These are phyloP conservation scores for Anethum foeniculum DNA, from an alignment of 140 eudicot species.

Conservation along the genomic window DNA sequence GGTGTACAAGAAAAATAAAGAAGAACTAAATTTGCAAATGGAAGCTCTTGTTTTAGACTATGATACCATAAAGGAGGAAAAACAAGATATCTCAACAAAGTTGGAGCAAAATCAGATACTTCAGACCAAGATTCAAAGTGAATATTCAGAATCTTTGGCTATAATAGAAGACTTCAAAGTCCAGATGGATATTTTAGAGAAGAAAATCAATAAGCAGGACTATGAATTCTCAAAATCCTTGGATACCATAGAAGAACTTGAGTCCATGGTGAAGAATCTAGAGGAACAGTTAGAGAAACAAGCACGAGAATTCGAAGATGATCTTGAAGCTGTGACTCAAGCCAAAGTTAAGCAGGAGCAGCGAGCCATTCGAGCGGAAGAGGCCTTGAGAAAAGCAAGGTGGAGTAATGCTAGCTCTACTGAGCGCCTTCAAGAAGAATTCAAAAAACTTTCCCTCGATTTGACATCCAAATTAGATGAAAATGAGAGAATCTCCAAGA, in stretches of 20 bases:
- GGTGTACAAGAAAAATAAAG: conserved; percentile 53
- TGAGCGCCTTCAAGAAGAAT: conserved; percentile 54
- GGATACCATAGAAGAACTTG: conserved; percentile 45
- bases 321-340: conserved; percentile 44
- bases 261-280: conserved; percentile 48
- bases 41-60: conserved; percentile 44
- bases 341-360: conserved; percentile 60
- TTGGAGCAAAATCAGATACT: conserved; percentile 40
- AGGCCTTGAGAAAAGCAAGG: conserved; percentile 42
- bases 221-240: conserved; percentile 43
- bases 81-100: conserved; percentile 32
- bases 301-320: conserved; percentile 55
- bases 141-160: conserved; percentile 41
- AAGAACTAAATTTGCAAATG: conserved; percentile 35
- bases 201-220: conserved; percentile 37
- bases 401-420: conserved; percentile 30
- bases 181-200: conserved; percentile 55
- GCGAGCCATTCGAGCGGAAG: conserved; percentile 64
- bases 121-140: conserved; percentile 37
- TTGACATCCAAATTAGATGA: conserved; percentile 42
- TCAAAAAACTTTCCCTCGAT: conserved; percentile 37
- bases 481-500: conserved; percentile 33
- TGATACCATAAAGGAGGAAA: conserved; percentile 47
- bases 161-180: conserved; percentile 37
- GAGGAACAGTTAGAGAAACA: conserved; percentile 65